Base-by-base conservation (phyloP, 2,329 filamentous ascomycete species). In the Lachnellula hyalina region DNA sequence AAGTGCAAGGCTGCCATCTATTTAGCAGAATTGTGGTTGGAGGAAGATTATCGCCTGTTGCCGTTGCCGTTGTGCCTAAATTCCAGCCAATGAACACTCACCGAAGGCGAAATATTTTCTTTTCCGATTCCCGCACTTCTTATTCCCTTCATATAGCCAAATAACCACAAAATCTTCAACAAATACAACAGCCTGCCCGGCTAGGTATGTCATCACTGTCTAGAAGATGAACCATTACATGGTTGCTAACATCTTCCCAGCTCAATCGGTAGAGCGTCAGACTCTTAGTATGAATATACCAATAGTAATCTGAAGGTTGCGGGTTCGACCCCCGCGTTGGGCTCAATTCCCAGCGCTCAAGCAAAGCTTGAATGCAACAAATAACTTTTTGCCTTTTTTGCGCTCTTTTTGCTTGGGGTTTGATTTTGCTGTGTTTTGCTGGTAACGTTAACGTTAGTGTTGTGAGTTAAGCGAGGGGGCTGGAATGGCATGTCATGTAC, bases 251-350 rank as follows among this genome's bases (percentile, higher is more conserved):
- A 46, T 46, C 44, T 46, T 46, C 44, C 44, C 44, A 52, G 41
- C 50, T 47, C 32, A 52, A 51, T 51, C 48, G 48, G 48, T 51
- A 51, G 48, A 51, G 48, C 48, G 48, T 51, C 36, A 41, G 48
- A 51, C 48, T 51, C 48, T 51, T 51, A 51, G 36, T 17, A 17
- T 51, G 11, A 3, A 5, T 21, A 15, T 36, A 23, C 38, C n/a
- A 32, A 23, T 14, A 8, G 53, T 49, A 23, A 72, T 72, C 71
- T 72, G 66, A 73, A 73, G 71, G 72, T 69, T 73, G 70, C 69
- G 71, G 72, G 72, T 73, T 73, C 71, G 71, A 72, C 70, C 71
- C 71, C 71, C 70, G 68, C 36, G 36, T 40, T 40, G 63, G 64
- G 63, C 63, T 67, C 59, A 63, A 63, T 61, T 41, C 59, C 60